A percentile compares a stretch with the other conserved stretches of the same genome.
phyloP scores from a whole-genome alignment of 2,329 filamentous ascomycete species.

The Intubia oerlemansii region DNA sequence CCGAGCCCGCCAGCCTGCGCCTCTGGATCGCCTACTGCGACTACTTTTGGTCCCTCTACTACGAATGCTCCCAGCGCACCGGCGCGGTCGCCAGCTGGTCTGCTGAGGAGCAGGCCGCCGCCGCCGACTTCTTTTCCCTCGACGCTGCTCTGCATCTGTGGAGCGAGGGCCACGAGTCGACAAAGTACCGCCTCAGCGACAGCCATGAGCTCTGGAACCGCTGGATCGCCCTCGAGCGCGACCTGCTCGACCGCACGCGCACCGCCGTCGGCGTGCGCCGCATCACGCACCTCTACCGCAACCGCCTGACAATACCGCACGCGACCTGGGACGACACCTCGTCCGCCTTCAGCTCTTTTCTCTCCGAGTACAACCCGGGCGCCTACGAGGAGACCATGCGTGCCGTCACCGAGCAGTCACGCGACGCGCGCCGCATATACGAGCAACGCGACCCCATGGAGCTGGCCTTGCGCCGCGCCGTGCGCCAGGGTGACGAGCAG shows the following conservation, averaged over 20 bases:
- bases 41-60: constrained; percentile 53
- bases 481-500: constrained; percentile 31
- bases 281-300: constrained; percentile 47
- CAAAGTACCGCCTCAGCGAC: constrained; percentile 53
- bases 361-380: constrained; percentile 47
- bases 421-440: constrained; percentile 41
- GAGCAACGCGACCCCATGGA: constrained; percentile 47
- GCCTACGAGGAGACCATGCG: constrained; percentile 59
- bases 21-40: constrained; percentile 64
- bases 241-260: constrained; percentile 36
- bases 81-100: constrained; percentile 33
- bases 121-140: constrained; percentile 50
- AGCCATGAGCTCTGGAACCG: constrained; percentile 64
- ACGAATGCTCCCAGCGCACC: constrained; percentile 32
- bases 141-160: constrained; percentile 46
- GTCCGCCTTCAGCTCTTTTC: constrained; percentile 51
- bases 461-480: constrained; percentile 37
- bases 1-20: constrained; percentile 52
- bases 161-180: constrained; percentile 48
- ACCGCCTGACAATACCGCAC: constrained; percentile 53
- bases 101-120: constrained; percentile 46
- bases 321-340: constrained; percentile 55
- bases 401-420: constrained; percentile 39
- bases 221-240: constrained; percentile 51
- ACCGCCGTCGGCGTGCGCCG: constrained; percentile 36